Evolutionary conservation across 2,329 filamentous ascomycete species (phyloP), one percentile per base, ranked within the genome.

Genomic region (Neofusicoccum umdonicola): DNA sequence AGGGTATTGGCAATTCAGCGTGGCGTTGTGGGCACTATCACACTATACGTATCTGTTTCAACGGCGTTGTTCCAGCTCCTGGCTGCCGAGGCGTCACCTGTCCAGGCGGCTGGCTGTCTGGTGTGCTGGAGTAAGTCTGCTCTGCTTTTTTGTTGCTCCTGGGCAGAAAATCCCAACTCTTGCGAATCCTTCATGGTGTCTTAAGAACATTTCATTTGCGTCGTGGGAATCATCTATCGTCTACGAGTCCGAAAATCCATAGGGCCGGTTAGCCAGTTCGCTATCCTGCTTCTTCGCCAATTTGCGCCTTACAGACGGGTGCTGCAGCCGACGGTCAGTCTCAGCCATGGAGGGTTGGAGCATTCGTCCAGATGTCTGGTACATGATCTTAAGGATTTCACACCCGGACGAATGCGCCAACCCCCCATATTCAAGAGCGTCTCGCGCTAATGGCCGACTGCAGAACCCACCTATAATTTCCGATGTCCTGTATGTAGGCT

Each of bases 11-110:
- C 35, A 62, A 27, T 62, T 62, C 58, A 62, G 58, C 58, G 47
- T 62, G 58, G 58, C 58, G 58, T 62, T 62, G 58, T 62, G 58
- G 58, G 58, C 58, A 62, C 44, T 50, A 51, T 62, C 58, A 51
- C 58, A 51, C 34, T 62, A 51, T 50, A 50, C 58, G 44, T 50
- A 51, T 62, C 35, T 51, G 34, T 42, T 39, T 51, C 35, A 37
- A 35, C 13, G 45, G 58, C 45, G 34, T 62, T 31, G 7, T 39
- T 27, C 22, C 37, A 51, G 45, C 34, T 15, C 13, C 12, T 27
- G 35, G 5, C 31, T 22, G 27, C 37, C 54, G 8, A 19, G 11
- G 22, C 22, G 9, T 51, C 22, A 35, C 7, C 27, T 35, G 13
- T 35, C 22, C 15, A 27, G 22, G 12, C 22, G 22, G 47, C 37